Conservation (phyloP, 345 rosid species). For the Excoecaria cochinchinensis region DNA sequence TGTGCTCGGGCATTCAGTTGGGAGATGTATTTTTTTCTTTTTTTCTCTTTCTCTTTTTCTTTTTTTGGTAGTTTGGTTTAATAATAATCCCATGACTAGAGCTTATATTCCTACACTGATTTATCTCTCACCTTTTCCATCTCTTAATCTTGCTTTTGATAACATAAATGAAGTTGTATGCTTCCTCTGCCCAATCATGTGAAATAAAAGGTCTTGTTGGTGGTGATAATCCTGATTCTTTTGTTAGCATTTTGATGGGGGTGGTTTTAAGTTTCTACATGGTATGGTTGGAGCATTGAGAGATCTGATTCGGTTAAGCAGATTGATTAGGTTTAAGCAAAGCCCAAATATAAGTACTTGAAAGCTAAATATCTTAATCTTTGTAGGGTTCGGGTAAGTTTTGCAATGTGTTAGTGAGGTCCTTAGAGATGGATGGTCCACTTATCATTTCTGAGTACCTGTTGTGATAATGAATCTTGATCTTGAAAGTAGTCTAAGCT, state of each 20-base stretch:
- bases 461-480: not conserved
- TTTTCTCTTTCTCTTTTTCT: not conserved
- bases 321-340: not conserved
- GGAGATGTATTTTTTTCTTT: too few relatives aligned
- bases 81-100: not conserved
- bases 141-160: not conserved
- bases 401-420: not conserved
- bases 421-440: not conserved
- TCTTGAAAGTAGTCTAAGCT: not conserved
- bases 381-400: not conserved
- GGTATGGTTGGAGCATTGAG: not conserved
- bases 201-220: constrained; percentile 1
- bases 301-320: not conserved
- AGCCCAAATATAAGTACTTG: not conserved
- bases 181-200: constrained; percentile 5
- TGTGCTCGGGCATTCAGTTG: too few relatives aligned
- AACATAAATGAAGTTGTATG: not conserved
- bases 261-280: not conserved
- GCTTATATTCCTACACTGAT: not conserved
- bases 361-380: not conserved
- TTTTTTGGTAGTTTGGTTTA: not conserved
- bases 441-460: not conserved
- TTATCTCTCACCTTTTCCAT: not conserved
- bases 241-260: not conserved
- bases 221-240: not conserved